These are phyloP conservation scores for Fusarium drepaniforme DNA, from an alignment of 2,329 filamentous ascomycete species.

Conservation along the genomic window DNA sequence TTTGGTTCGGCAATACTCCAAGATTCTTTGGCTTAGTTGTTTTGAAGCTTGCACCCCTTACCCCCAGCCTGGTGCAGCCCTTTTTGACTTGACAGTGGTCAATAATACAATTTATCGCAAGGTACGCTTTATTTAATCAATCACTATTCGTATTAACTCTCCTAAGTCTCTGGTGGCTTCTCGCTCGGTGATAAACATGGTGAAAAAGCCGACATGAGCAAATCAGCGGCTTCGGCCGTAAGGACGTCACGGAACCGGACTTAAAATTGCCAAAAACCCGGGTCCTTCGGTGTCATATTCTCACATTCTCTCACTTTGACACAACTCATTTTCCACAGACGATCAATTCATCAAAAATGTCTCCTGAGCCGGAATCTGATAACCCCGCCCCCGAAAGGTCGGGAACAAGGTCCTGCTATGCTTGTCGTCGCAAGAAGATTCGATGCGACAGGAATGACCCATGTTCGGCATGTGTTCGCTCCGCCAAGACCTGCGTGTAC, in stretches of 20 bases:
- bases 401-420: neutral
- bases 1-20: too few relatives aligned
- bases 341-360: neutral
- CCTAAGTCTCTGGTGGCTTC: neutral
- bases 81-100: too few relatives aligned
- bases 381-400: neutral
- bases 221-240: neutral
- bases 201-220: neutral
- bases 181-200: neutral
- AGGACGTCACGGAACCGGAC: neutral
- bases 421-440: conserved; percentile 13
- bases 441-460: conserved; percentile 5
- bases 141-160: neutral
- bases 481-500: neutral
- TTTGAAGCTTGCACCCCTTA: too few relatives aligned
- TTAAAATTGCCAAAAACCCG: neutral
- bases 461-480: neutral
- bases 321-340: neutral
- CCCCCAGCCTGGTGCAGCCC: too few relatives aligned
- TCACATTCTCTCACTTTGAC: neutral
- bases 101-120: too few relatives aligned
- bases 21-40: too few relatives aligned
- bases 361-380: neutral
- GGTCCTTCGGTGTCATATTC: neutral
- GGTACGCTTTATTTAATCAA: neutral